Percentiles rank a stretch among this genome's conserved stretches.
Conservation (phyloP, 2,329 filamentous ascomycete species). For the Thermochaetoides dissita region DNA sequence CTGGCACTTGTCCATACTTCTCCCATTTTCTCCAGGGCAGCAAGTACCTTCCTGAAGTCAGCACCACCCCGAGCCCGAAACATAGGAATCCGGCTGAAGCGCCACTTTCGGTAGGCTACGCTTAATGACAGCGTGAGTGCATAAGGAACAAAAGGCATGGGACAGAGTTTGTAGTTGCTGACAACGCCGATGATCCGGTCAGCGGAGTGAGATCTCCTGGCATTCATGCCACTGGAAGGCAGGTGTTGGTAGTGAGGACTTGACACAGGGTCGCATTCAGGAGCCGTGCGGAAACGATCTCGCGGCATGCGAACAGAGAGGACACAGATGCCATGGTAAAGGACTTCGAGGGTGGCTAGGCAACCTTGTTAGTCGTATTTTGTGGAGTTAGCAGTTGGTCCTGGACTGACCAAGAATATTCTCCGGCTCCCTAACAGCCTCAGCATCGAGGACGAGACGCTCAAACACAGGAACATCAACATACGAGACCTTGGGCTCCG, state of each 20-base stretch:
- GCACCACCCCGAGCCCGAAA: conserved; percentile 41
- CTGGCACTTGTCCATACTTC: conserved; percentile 44
- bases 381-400: neutral
- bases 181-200: conserved; percentile 44
- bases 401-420: conserved; percentile 31
- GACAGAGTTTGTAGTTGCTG: conserved; percentile 34
- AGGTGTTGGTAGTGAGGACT: conserved; percentile 25
- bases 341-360: conserved; percentile 44
- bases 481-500: conserved; percentile 32
- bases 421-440: conserved; percentile 34
- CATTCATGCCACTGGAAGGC: conserved; percentile 36
- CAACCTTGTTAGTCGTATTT: no score
- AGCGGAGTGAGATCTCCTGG: conserved; percentile 42
- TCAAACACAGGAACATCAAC: conserved; percentile 44
- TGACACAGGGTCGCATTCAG: conserved; percentile 22
- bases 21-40: conserved; percentile 37
- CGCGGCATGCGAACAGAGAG: conserved; percentile 42
- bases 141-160: conserved; percentile 47
- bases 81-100: conserved; percentile 44
- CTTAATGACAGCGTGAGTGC: conserved; percentile 47
- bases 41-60: conserved; percentile 40
- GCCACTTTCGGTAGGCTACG: conserved; percentile 50
- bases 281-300: conserved; percentile 15
- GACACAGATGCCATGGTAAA: conserved; percentile 52
- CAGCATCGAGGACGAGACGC: conserved; percentile 40